Conservation (phyloP, 2,329 filamentous ascomycete species). For the Verticillium nubilum region DNA sequence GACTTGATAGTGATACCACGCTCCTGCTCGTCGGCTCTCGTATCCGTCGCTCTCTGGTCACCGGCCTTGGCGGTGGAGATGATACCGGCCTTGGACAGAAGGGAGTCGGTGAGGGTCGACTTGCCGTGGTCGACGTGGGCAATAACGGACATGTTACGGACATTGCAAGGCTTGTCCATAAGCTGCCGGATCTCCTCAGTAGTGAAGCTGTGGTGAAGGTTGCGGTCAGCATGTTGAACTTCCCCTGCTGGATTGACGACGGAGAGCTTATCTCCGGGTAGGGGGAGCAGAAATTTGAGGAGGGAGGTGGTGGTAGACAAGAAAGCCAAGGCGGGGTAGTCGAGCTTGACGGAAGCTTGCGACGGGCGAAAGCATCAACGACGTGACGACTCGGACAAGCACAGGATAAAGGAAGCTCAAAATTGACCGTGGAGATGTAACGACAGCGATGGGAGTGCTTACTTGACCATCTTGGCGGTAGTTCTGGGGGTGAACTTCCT, state of each 20-base stretch:
- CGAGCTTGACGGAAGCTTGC: too few species aligned
- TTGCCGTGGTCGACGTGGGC: constrained; percentile 99
- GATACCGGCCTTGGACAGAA: constrained; percentile 98
- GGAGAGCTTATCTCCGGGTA: constrained; percentile 9
- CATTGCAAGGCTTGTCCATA: constrained; percentile 75
- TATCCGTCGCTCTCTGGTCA: constrained; percentile 94
- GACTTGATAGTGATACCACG: constrained; percentile 99
- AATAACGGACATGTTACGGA: constrained; percentile 99
- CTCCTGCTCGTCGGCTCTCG: constrained; percentile 95
- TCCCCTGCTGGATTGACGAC: constrained; percentile 29
- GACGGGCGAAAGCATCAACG: too few species aligned
- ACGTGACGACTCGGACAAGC: too few species aligned
- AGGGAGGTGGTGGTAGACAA: constrained; percentile 3
- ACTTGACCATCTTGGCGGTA: constrained; percentile 99
- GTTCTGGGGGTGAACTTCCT: constrained; percentile 43
- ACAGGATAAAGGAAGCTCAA: too few species aligned
- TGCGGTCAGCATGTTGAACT: constrained; percentile 38
- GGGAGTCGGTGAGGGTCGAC: constrained; percentile 98
- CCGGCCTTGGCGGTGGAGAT: constrained; percentile 97
- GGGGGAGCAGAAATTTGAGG: constrained; percentile 3
- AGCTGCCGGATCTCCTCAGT: constrained; percentile 81
- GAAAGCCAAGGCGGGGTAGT: too few species aligned
- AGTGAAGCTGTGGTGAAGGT: constrained; percentile 71
- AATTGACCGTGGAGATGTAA: too few species aligned
- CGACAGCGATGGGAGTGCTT: constrained; percentile 44